A percentile compares a stretch with the other conserved stretches of the same genome.
Conservation (phyloP, 2,329 filamentous ascomycete species). For the Epichloe brachyelytri region DNA sequence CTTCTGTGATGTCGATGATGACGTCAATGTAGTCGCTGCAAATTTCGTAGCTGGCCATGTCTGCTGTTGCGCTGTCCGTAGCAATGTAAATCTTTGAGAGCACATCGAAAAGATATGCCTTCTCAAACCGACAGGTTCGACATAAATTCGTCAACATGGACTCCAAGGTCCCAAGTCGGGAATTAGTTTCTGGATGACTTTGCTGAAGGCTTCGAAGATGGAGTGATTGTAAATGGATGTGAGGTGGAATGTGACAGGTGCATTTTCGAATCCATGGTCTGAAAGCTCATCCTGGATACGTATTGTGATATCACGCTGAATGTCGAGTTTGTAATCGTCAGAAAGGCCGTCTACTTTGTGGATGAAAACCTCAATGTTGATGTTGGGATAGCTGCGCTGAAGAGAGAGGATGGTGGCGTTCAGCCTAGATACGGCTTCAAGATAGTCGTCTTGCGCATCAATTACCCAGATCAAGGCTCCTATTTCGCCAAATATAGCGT, state of each 20-base stretch:
- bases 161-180: conserved; percentile 83
- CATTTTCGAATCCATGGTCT: conserved; percentile 86
- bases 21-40: conserved; percentile 98
- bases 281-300: conserved; percentile 92
- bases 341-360: conserved; percentile 98
- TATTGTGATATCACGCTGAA: conserved; percentile 92
- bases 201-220: conserved; percentile 96
- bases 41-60: conserved; percentile 94
- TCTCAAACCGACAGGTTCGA: conserved; percentile 89
- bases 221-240: conserved; percentile 98
- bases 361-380: conserved; percentile 97
- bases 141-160: conserved; percentile 88
- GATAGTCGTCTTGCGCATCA: conserved; percentile 94
- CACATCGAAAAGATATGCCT: conserved; percentile 96
- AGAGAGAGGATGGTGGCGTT: conserved; percentile 84
- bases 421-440: conserved; percentile 76
- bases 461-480: conserved; percentile 97
- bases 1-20: conserved; percentile 90
- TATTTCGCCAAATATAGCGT: conserved; percentile 86
- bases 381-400: conserved; percentile 76
- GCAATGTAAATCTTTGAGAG: conserved; percentile 98
- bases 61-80: conserved; percentile 82
- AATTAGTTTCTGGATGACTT: conserved; percentile 95
- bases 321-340: conserved; percentile 92
- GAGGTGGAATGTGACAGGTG: conserved; percentile 86